Conservation (phyloP, 1,284 basidiomycete species). For the Irpex sp. region DNA sequence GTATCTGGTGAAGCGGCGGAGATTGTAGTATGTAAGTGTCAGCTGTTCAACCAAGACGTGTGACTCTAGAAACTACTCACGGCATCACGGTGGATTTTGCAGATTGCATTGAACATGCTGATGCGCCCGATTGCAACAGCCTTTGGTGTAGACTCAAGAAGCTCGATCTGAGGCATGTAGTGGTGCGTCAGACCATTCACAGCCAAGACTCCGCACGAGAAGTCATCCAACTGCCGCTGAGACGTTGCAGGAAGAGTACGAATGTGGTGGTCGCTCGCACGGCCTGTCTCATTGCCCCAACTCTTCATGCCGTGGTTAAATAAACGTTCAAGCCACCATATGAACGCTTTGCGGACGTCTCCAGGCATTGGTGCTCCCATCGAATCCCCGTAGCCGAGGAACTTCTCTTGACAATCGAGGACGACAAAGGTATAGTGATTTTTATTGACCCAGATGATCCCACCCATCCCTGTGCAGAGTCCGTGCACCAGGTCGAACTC, state of each 20-base stretch:
- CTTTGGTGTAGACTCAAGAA: neutral
- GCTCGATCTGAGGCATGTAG: neutral
- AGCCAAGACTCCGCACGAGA: neutral
- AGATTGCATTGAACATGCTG: neutral
- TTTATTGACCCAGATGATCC: neutral
- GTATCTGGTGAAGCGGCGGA: neutral
- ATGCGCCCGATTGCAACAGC: neutral
- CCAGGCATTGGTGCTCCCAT: neutral
- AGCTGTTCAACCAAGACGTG: no score
- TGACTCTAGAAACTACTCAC: no score
- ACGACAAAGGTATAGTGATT: neutral
- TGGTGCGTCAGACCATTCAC: neutral
- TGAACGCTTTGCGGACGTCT: neutral
- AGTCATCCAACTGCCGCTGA: neutral
- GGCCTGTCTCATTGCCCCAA: neutral
- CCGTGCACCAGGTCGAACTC: neutral
- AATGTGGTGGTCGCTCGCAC: neutral
- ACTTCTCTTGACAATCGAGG: neutral
- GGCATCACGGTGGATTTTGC: neutral
- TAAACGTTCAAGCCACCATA: neutral
- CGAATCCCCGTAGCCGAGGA: neutral
- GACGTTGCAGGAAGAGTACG: neutral
- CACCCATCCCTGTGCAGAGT: neutral
- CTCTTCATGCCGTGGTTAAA: neutral
- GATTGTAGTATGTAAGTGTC: neutral